Base-by-base conservation (phyloP, 2,329 filamentous ascomycete genomes). In the Alternaria arborescens region DNA sequence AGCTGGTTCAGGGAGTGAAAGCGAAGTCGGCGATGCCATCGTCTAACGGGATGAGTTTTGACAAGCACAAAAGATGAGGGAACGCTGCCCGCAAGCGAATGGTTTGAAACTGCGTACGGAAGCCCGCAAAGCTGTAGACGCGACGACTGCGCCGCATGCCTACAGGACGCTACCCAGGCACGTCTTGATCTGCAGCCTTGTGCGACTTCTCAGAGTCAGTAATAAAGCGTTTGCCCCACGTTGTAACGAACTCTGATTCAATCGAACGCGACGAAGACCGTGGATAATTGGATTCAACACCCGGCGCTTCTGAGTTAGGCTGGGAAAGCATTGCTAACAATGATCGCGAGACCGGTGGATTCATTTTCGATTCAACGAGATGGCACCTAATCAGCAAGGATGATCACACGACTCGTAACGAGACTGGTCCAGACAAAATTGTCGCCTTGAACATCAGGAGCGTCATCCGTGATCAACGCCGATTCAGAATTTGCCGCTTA, bases 381-480 rank as follows among this genome's bases (percentile, higher is more conserved):
- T 4, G 18, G 8, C 4, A 16, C 32, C 18, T 11, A 26, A 30
- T 16, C 30, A 32, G 14, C 4, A n/a, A 14, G 26, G 22, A 22
- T 7, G 7, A 20, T n/a, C 5, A 6, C 12, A 16, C 1, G 28
- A 30, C 1, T 36, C 12, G 20, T 14, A 20, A 36, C 11, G 32
- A n/a, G 32, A 20, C 46, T 34, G 46, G 16, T 24, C 14, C 20
- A 10, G 30, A 50, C 20, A 24, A n/a, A 14, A 41, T n/a, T 50
- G 32, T 50, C 34, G 53, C 53, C 53, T 50, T 55, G 43, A 55
- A 55, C 42, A 50, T 55, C 53, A 55, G 30, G 32, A 26, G 43
- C 53, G 44, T 55, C 43, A 48, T 48, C 43, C 22, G 53, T 32
- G 8, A 55, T 55, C 52, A 55, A 55, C 34, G 53, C 22, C 43